These are phyloP conservation scores for Leccinum pachyderme DNA, from an alignment of 1,284 basidiomycete genomes.

Conservation along the genomic window DNA sequence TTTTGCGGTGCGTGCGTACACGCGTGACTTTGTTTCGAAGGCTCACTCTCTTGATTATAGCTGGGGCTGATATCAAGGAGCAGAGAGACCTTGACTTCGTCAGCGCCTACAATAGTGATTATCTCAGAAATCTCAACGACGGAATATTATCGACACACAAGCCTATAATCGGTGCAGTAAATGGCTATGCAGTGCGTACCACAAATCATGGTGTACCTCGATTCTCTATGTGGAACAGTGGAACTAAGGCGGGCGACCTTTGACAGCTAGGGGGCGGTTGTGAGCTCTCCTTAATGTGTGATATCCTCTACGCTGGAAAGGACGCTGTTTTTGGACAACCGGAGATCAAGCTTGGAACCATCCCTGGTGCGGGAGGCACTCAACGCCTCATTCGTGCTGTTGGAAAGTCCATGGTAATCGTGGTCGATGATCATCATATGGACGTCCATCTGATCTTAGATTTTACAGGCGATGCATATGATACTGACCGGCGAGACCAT, in stretches of 20 bases:
- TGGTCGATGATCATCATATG: not conserved
- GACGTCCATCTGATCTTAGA: not conserved
- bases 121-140: conserved; percentile 57
- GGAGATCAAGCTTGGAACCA: conserved; percentile 70
- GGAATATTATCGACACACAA: conserved; percentile 50
- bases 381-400: conserved; percentile 59
- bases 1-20: conserved; percentile 43
- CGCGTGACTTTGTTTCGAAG: not conserved
- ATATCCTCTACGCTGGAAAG: conserved; percentile 52
- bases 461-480: conserved; percentile 60
- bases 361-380: conserved; percentile 61
- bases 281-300: conserved; percentile 62
- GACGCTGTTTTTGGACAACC: conserved; percentile 64
- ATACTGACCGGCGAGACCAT: conserved; percentile 59
- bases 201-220: too few relatives aligned
- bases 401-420: conserved; percentile 53
- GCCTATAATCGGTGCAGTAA: conserved; percentile 64
- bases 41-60: conserved; percentile 11
- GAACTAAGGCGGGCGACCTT: not conserved
- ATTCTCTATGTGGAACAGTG: not conserved
- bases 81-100: conserved; percentile 40
- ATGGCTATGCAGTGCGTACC: conserved; percentile 52
- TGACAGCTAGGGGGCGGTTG: conserved; percentile 62
- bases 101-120: conserved; percentile 57
- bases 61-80: conserved; percentile 42